These are phyloP conservation scores for Hemisphaericaspora subhashii DNA, from an alignment of 1,139 yeast species.

Conservation along the genomic window DNA sequence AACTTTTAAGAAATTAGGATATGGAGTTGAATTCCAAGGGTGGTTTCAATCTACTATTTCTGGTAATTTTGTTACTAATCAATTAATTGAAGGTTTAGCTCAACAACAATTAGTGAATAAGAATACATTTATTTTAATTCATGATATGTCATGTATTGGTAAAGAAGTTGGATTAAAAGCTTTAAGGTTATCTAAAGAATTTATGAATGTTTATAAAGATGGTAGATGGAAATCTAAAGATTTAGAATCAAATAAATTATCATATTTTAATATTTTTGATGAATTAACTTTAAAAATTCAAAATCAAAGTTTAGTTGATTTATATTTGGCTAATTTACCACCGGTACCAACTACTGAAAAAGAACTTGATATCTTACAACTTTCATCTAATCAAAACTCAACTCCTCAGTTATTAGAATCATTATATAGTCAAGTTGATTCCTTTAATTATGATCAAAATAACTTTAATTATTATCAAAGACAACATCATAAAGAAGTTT, in stretches of 20 bases:
- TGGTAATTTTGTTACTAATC: constrained; percentile 68
- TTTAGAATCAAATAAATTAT: constrained; percentile 58
- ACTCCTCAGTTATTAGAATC: constrained; percentile 60
- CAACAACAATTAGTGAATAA: constrained; percentile 65
- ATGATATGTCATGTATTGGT: constrained; percentile 71
- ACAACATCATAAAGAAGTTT: constrained; percentile 67
- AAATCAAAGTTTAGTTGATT: constrained; percentile 49
- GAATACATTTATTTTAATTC: constrained; percentile 66
- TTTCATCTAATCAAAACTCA: constrained; percentile 45
- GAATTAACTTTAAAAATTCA: constrained; percentile 68
- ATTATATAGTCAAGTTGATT: constrained; percentile 73
- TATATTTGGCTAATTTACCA: constrained; percentile 30
- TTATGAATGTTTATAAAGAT: constrained; percentile 56
- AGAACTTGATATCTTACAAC: constrained; percentile 43
- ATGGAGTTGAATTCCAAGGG: constrained; percentile 75
- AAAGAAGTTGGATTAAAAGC: constrained; percentile 68
- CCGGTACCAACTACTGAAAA: constrained; percentile 15
- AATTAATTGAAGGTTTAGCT: constrained; percentile 65
- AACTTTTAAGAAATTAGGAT: constrained; percentile 60
- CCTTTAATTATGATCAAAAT: constrained; percentile 77
- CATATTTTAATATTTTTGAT: constrained; percentile 69
- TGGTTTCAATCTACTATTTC: constrained; percentile 76
- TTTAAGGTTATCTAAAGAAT: constrained; percentile 64
- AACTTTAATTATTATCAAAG: constrained; percentile 84
- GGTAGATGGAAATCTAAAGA: constrained; percentile 68